A percentile compares a stretch with the other conserved stretches of the same genome.
Evolutionary conservation across 495 filamentous ascomycete genomes (phyloP).

Genomic region (Tetracladium marchalianum): DNA sequence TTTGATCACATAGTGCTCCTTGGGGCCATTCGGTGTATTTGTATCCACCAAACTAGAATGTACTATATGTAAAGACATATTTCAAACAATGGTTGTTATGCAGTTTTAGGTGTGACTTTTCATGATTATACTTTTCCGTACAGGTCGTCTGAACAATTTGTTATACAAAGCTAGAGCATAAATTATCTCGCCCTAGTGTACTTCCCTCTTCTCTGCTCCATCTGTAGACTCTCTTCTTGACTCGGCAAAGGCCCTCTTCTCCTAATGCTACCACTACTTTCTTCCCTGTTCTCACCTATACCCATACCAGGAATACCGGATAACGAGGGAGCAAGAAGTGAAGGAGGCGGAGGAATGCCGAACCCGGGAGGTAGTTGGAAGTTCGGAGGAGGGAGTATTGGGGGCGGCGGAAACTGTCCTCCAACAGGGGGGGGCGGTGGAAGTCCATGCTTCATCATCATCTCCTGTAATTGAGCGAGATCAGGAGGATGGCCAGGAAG

Average conservation of each 20-base stretch:
- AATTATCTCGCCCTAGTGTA: slow-evolving; percentile 43
- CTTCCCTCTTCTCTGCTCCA: slow-evolving; percentile 60
- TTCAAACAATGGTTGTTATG: too few species aligned
- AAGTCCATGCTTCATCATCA: slow-evolving; percentile 47
- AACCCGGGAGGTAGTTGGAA: slow-evolving; percentile 32
- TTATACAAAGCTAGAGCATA: slow-evolving; percentile 4
- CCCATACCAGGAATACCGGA: slow-evolving; percentile 10
- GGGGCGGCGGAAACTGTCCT: slow-evolving; percentile 22
- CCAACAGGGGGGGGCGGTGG: slow-evolving; percentile 30
- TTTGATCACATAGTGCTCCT: too few species aligned
- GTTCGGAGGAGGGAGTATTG: slow-evolving; percentile 38
- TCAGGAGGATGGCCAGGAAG: slow-evolving; percentile 54
- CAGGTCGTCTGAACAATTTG: background rate
- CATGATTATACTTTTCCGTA: too few species aligned
- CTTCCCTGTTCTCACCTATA: background rate
- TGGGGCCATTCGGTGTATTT: too few species aligned
- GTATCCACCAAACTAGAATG: too few species aligned
- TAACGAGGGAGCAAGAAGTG: slow-evolving; percentile 5
- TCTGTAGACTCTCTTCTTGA: slow-evolving; percentile 69
- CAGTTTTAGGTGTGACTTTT: too few species aligned
- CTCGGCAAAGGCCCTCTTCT: slow-evolving; percentile 63
- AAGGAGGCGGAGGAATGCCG: slow-evolving; percentile 11
- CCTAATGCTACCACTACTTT: slow-evolving; percentile 23
- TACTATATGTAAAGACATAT: too few species aligned
- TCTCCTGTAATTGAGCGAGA: slow-evolving; percentile 54